Base-by-base conservation (phyloP, 371 early-diverging fungal species). In the Homolaphlyctis polyrhiza region DNA sequence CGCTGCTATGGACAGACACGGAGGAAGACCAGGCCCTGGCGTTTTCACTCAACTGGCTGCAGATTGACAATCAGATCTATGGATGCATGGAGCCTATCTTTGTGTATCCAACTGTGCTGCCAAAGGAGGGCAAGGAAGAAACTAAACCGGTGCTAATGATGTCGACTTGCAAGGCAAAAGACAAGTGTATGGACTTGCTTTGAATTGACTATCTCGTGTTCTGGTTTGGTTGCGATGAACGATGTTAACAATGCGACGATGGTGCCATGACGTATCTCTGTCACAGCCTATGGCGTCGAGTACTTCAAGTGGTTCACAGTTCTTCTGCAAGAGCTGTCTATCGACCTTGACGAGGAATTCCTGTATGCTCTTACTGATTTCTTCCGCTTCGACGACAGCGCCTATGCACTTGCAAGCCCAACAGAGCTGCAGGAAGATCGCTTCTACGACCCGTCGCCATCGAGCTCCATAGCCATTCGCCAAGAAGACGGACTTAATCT, bases 21-120 rank as follows among this genome's bases (percentile, higher is more conserved):
- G 83, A 84, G 11, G 77, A 86, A 58, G 87, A 88, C 62, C 88
- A 90, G 70, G 87, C 89, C 1, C 60, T 91, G 29, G 84, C 82
- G 36, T 82, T 92, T 75, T 69, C 81, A 34, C 84, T 93, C 30
- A 87, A 89, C 52, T 97, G 96, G 97, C 69, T 97, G 11, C 96
- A 90, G 83, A 85, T 96, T 57, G 97, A 97, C 71, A 97, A 97
- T 74, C 96, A 97, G 73, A 74, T 91, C 13, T 89, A 87, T 62
- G 93, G 89, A 35, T 82, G 89, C 0, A 66, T 87, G 6, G 91
- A 86, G 59, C 95, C 96, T 0, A 94, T 97, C 23, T 77, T 97
- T 33, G 70, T 97, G 8, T 96, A 92, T 67, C 98, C 98, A 30
- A 92, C 96, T 1, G 86, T 86, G n/a, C 69, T 90, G 14, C 83